Base-by-base conservation (phyloP, 768 basidiomycete species). In the Hebeloma cylindrosporum region DNA sequence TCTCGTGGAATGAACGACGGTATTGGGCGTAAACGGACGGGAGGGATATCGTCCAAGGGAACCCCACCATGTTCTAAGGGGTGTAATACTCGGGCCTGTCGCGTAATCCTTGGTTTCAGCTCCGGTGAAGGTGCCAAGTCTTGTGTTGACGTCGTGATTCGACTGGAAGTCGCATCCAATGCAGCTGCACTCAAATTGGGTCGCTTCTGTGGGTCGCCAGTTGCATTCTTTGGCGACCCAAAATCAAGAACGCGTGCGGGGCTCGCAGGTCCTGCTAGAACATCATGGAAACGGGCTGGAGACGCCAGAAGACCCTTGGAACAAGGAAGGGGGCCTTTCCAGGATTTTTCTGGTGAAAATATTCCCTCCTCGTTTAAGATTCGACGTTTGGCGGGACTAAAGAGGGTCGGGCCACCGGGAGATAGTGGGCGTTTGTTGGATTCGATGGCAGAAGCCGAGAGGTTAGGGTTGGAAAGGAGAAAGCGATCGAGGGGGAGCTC, bases 301-400 rank as follows among this genome's bases (percentile, higher is more conserved):
- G 63, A 77, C 62, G 70, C 72, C 65, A 47, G 54, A 43, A 45
- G 74, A 9, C 47, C 51, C 41, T 43, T 48, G 38, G 60, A 51
- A 25, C 53, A 51, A 8, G 60, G 60, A 21, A 67, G 43, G 20
- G 73, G 63, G 45, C 54, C 69, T 48, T 70, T 71, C 42, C 57
- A 34, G n/a, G 63, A 62, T 55, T 66, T 71, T 40, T 64, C 60
- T 3, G 68, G 62, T 23, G 68, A 62, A 31, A 69, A 64, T 6
- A 77, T 63, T 43, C 74, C 80, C 55, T 81, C 81, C 36, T 70
- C 70, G 53, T 68, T 70, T 49, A 85, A 69, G 37, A 86, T 76
- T 42, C 85, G 79, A 39, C 85, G 80, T 59, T 88, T 88, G 21
- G 80, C 71, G 16, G 85, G 82, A 53, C 78, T 85, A 56, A 74